These are phyloP conservation scores for Magnaporthales sp. DNA, from an alignment of 2,329 filamentous ascomycete genomes.

Conservation along the genomic window DNA sequence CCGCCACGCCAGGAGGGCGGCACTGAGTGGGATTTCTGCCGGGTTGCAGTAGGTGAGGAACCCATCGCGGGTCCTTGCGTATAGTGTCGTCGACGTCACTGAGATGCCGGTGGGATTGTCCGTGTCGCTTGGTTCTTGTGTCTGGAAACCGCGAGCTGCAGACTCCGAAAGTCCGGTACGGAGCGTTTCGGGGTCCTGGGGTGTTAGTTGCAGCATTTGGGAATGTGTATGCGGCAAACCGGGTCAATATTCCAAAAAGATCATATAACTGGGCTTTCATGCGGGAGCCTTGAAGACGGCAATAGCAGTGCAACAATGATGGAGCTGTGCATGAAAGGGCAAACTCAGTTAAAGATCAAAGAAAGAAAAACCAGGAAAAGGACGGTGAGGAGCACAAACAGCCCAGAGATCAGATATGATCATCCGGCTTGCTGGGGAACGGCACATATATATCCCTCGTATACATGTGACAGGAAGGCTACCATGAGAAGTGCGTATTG, in stretches of 20 bases:
- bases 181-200: neutral
- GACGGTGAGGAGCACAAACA: neutral
- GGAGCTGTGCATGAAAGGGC: neutral
- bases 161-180: neutral
- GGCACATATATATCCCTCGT: neutral
- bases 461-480: neutral
- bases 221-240: neutral
- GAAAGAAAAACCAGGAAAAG: neutral
- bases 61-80: neutral
- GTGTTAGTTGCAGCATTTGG: constrained; percentile 1
- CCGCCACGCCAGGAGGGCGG: constrained; percentile 2
- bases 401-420: neutral
- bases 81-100: neutral
- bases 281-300: neutral
- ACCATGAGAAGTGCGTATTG: neutral
- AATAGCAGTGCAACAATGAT: neutral
- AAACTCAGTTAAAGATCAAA: neutral
- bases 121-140: neutral
- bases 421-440: neutral
- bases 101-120: neutral
- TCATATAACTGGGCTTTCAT: neutral
- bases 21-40: constrained; percentile 1
- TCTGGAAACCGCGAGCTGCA: neutral
- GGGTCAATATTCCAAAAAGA: neutral
- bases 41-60: neutral